A percentile compares a stretch with the other conserved stretches of the same genome.
These are phyloP conservation scores for Phytophthora pinifolia DNA, from an alignment of 352 stramenopile species.

Conservation along the genomic window DNA sequence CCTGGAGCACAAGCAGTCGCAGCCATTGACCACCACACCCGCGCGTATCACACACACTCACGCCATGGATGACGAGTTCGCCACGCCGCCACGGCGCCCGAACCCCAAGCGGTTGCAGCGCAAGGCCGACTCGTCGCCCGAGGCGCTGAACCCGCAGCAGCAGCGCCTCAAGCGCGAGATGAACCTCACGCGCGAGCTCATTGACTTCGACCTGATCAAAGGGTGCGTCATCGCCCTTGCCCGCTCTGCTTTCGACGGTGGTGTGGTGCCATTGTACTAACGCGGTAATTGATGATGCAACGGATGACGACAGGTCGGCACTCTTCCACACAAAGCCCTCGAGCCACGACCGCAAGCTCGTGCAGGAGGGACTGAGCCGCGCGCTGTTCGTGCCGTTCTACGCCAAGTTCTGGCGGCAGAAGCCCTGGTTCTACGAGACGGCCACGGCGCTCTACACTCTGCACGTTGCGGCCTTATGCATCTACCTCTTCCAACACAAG, in stretches of 20 bases:
- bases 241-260: neutral
- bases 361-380: slow-evolving; percentile 67
- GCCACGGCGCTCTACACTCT: slow-evolving; percentile 58
- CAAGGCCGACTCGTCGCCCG: slow-evolving; percentile 47
- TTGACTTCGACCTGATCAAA: slow-evolving; percentile 90
- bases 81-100: slow-evolving; percentile 21
- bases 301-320: slow-evolving; percentile 46
- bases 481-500: slow-evolving; percentile 56
- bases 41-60: too few species aligned
- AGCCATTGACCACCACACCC: neutral
- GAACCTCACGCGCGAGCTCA: slow-evolving; percentile 71
- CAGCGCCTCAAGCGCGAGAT: slow-evolving; percentile 58
- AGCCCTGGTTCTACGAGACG: slow-evolving; percentile 68
- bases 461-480: slow-evolving; percentile 42
- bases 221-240: slow-evolving; percentile 35
- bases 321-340: slow-evolving; percentile 87
- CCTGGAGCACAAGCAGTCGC: slow-evolving; percentile 21
- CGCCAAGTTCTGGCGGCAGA: slow-evolving; percentile 71
- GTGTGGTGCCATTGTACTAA: neutral
- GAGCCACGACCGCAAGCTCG: slow-evolving; percentile 78
- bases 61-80: slow-evolving; percentile 54
- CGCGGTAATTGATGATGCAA: neutral
- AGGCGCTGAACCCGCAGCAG: slow-evolving; percentile 33
- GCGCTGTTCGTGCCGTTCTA: slow-evolving; percentile 79
- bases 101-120: slow-evolving; percentile 47